phyloP scores from a whole-genome alignment of 768 basidiomycete genomes.

The Suillus cothurnatus region DNA sequence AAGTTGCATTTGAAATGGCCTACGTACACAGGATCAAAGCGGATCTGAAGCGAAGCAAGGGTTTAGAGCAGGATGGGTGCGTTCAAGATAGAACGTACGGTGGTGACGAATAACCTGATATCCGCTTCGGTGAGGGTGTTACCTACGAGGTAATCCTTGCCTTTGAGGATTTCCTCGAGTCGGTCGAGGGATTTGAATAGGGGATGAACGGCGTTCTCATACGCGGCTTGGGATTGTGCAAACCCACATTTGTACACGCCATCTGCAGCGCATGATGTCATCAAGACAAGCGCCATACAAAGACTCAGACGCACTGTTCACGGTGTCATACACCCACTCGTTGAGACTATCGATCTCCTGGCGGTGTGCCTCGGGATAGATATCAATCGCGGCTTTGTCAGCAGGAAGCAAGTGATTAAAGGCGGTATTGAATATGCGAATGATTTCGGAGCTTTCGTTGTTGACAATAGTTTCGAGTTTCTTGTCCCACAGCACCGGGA shows the following conservation, averaged over 20 bases:
- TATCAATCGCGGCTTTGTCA: conserved; percentile 66
- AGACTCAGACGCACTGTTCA: conserved; percentile 65
- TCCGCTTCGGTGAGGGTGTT: conserved; percentile 82
- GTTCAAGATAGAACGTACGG: conserved; percentile 49
- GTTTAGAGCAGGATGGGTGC: not conserved
- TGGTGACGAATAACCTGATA: conserved; percentile 89
- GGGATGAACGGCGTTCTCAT: conserved; percentile 71
- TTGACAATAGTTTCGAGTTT: conserved; percentile 87
- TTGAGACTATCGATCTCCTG: conserved; percentile 84
- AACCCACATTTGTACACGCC: conserved; percentile 93
- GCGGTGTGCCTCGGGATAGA: conserved; percentile 76
- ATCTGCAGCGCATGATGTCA: conserved; percentile 34
- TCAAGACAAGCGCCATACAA: not conserved
- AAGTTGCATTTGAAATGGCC: conserved; percentile 95
- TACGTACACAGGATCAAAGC: conserved; percentile 90
- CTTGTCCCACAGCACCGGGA: conserved; percentile 93
- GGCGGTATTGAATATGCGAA: conserved; percentile 87
- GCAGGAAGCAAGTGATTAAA: conserved; percentile 75
- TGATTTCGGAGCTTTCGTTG: conserved; percentile 95
- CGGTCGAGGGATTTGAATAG: conserved; percentile 82
- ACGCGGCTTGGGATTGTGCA: conserved; percentile 78
- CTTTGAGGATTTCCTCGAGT: conserved; percentile 74
- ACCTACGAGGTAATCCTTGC: conserved; percentile 86
- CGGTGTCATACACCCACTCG: conserved; percentile 81
- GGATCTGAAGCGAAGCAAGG: conserved; percentile 48